Percentiles rank a stretch among this genome's conserved stretches.
Conservation (phyloP, 108 stramenopile genomes). For the Thalassiosira profunda region DNA sequence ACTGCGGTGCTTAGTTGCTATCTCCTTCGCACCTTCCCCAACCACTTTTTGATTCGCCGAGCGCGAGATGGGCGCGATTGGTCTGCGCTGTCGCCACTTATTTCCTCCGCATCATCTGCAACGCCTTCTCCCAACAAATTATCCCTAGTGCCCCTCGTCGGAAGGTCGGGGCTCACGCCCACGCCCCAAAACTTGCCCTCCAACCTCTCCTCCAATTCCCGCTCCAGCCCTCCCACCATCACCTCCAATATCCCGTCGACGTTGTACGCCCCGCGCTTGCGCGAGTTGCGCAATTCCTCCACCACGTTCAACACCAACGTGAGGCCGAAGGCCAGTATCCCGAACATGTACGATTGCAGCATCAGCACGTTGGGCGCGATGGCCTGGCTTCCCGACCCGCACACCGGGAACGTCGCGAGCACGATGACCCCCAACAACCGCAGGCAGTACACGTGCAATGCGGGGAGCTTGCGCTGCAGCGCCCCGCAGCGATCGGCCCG, state of each 20-base stretch:
- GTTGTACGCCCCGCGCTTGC: slow-evolving; percentile 47
- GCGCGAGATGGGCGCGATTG: too few species aligned
- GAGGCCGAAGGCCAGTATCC: slow-evolving; percentile 48
- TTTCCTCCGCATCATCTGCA: neutral
- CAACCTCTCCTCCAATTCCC: slow-evolving; percentile 38
- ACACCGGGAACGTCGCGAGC: slow-evolving; percentile 43
- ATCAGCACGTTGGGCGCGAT: slow-evolving; percentile 44
- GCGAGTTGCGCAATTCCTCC: slow-evolving; percentile 46
- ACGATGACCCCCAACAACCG: slow-evolving; percentile 42
- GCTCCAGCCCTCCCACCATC: slow-evolving; percentile 49
- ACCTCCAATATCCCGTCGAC: slow-evolving; percentile 48
- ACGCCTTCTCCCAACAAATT: neutral
- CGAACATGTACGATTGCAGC: slow-evolving; percentile 53
- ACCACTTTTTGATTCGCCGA: too few species aligned
- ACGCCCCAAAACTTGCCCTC: slow-evolving; percentile 35
- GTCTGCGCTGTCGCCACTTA: too few species aligned
- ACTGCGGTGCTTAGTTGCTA: too few species aligned
- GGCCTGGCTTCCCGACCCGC: slow-evolving; percentile 49
- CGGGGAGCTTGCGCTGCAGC: slow-evolving; percentile 52
- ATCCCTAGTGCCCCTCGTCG: slow-evolving; percentile 6
- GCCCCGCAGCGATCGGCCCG: slow-evolving; percentile 51
- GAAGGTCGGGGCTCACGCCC: slow-evolving; percentile 29
- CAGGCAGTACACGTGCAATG: slow-evolving; percentile 39
- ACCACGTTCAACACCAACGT: slow-evolving; percentile 48
- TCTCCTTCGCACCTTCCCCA: too few species aligned